These are phyloP conservation scores for Termitomyces sp. DNA, from an alignment of 1,284 basidiomycete species.

Conservation along the genomic window DNA sequence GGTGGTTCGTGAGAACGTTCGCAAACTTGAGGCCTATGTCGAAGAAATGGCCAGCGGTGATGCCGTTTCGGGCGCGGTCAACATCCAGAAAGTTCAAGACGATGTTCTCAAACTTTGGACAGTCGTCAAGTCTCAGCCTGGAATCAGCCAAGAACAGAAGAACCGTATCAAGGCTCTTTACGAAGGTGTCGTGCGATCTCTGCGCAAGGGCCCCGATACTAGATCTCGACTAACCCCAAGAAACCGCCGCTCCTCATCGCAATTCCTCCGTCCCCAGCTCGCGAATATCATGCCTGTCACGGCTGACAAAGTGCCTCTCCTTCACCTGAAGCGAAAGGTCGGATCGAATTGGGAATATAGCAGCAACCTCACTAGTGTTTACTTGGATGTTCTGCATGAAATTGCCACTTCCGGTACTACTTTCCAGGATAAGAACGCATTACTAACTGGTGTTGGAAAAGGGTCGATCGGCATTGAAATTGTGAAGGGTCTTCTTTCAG, in stretches of 20 bases:
- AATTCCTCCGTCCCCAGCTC: slow-evolving; percentile 90
- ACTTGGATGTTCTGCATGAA: slow-evolving; percentile 95
- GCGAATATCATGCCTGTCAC: slow-evolving; percentile 74
- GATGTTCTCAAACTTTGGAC: slow-evolving; percentile 97
- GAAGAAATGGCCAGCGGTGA: slow-evolving; percentile 98
- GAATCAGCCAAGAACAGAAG: slow-evolving; percentile 96
- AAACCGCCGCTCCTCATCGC: slow-evolving; percentile 83
- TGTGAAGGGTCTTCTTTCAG: slow-evolving; percentile 92
- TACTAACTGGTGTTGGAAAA: slow-evolving; percentile 96
- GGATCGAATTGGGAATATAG: slow-evolving; percentile 95
- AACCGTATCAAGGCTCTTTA: slow-evolving; percentile 96
- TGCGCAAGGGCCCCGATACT: slow-evolving; percentile 62
- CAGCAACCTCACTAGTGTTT: slow-evolving; percentile 92
- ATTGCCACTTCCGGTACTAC: slow-evolving; percentile 97
- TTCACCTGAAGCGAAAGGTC: slow-evolving; percentile 97
- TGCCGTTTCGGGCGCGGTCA: slow-evolving; percentile 74
- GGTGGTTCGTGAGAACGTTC: slow-evolving; percentile 90
- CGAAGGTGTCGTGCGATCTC: slow-evolving; percentile 87
- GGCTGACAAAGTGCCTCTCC: slow-evolving; percentile 88
- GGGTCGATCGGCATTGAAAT: slow-evolving; percentile 98
- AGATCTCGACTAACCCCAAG: slow-evolving; percentile 50
- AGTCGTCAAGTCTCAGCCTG: slow-evolving; percentile 93
- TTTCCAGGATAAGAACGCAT: slow-evolving; percentile 97
- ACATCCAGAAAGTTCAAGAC: slow-evolving; percentile 95
- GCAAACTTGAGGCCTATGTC: slow-evolving; percentile 97